Base-by-base conservation (phyloP, 1,139 yeast genomes). In the Hyphopichia pseudoburtonii region DNA sequence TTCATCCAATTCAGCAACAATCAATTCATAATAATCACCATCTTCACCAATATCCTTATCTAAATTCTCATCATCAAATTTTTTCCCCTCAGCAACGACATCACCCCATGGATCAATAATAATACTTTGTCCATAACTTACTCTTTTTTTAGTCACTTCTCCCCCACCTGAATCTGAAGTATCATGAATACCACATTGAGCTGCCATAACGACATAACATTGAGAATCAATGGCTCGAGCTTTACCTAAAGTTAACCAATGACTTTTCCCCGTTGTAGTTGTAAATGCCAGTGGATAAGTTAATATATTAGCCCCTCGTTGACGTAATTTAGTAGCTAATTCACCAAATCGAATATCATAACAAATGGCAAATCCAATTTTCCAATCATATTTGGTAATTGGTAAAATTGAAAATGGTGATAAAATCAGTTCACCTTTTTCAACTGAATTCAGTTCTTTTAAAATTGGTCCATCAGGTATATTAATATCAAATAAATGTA, bases 281-380 rank as follows among this genome's bases (percentile, higher is more conserved):
- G 97, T 90, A 65, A 94, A 92, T 0, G 97, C 97, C 28, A 95
- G 83, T 0, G 98, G 97, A 50, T 69, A 92, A 1, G 90, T 76
- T 21, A 92, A 52, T 22, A 92, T 64, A 40, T 88, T 76, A 0
- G 97, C 96, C 1, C 97, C 97, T 30, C 67, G 52, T 17, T 77
- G 56, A 29, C 96, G 69, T 30, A 87, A 65, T 31, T 79, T 59
- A 25, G 85, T 54, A 2, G 92, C 80, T 35, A 85, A 64, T 56
- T 90, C 97, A 0, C 96, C 96, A 57, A 90, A 90, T 45, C 97
- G 67, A 28, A 92, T 77, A 57, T 88, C 96, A 54, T 88, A 89
- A 58, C 97, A 89, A 27, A 87, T 85, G 1, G 83, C 87, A 10
- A 80, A 64, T 0, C 97, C 97, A 56, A 76, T 52, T 35, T 72